Evolutionary conservation across 805 yeast genomes (phyloP), one percentile per base, ranked within the genome.

Genomic region (Saturnispora dispora): DNA sequence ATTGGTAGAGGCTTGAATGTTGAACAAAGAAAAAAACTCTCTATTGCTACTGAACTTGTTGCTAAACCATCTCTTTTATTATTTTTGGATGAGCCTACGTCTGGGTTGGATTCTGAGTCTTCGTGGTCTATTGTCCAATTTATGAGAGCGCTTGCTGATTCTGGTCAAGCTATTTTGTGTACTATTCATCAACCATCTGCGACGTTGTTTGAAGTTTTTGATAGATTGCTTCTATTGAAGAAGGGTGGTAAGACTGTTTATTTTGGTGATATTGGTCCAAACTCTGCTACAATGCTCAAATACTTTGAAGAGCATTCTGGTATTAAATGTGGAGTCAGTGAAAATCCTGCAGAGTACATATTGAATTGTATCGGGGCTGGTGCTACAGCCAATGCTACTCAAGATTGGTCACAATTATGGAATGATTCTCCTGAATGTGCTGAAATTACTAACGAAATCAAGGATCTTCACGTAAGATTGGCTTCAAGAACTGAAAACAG

Each of bases 341-440:
- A 81, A 52, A 83, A 83, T 55, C 89, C 89, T 47, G 89, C 88
- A 46, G 89, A 83, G 66, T 83, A 83, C 70, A 82, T 83, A 66
- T 70, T 83, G 60, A 80, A 81, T 55, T 81, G 81, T 60, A 82
- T 85, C 63, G 91, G 91, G 57, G 90, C 90, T 32, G 90, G 88
- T 64, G 88, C 90, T 8, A 83, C 88, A 50, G 84, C 88, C 9
- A 65, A 72, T 49, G 77, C 78, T 37, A 62, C 64, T 43, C 74
- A 73, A 52, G 84, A 85, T 65, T 85, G 85, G 81, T 72, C 74
- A 63, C 80, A 81, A 8, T 69, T 80, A 9, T 85, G 93, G 93
- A 62, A 59, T 17, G 67, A 66, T 23, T 63, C 70, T 4, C 56
- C 57, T 4, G 72, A 72, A 55, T 69, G 57, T 57, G 57, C 52